phyloP scores from a whole-genome alignment of 106 monocot genomes.

The Vanilla planifolia region DNA sequence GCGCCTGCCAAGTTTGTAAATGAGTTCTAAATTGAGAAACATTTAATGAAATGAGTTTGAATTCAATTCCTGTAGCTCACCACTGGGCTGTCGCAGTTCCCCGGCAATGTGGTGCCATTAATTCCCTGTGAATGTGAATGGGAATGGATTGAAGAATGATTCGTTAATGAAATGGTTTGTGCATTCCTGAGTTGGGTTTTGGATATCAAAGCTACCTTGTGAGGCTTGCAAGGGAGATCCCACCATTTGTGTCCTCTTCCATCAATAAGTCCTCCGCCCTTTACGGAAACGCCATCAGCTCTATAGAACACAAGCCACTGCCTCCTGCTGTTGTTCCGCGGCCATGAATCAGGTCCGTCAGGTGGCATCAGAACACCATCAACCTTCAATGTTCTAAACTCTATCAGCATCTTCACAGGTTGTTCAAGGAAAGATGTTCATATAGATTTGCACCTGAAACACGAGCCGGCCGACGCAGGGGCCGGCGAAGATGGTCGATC shows the following conservation, averaged over 20 bases:
- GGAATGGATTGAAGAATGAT: not conserved
- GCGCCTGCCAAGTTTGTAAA: conserved; percentile 32
- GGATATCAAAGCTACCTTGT: conserved; percentile 37
- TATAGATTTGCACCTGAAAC: conserved; percentile 64
- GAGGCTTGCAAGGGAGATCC: conserved; percentile 87
- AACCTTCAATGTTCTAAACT: conserved; percentile 40
- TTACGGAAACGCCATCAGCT: conserved; percentile 38
- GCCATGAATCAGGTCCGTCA: conserved; percentile 74
- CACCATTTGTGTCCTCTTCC: conserved; percentile 87
- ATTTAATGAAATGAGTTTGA: not conserved
- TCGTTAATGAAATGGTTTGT: not conserved
- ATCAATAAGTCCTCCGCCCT: conserved; percentile 61
- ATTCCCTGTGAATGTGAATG: conserved; percentile 50
- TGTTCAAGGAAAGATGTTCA: too few relatives aligned
- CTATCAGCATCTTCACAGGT: too few relatives aligned
- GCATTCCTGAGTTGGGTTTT: too few relatives aligned
- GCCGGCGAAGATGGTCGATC: conserved; percentile 58
- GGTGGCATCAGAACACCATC: conserved; percentile 78
- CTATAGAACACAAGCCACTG: conserved; percentile 81
- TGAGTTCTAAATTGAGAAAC: too few relatives aligned
- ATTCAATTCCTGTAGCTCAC: conserved; percentile 43
- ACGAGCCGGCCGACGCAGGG: conserved; percentile 51
- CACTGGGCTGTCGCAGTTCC: conserved; percentile 92
- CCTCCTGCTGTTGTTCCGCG: conserved; percentile 40
- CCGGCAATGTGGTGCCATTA: conserved; percentile 48